Evolutionary conservation across 1,284 basidiomycete genomes (phyloP).

Genomic region (Cryptococcus sp.): DNA sequence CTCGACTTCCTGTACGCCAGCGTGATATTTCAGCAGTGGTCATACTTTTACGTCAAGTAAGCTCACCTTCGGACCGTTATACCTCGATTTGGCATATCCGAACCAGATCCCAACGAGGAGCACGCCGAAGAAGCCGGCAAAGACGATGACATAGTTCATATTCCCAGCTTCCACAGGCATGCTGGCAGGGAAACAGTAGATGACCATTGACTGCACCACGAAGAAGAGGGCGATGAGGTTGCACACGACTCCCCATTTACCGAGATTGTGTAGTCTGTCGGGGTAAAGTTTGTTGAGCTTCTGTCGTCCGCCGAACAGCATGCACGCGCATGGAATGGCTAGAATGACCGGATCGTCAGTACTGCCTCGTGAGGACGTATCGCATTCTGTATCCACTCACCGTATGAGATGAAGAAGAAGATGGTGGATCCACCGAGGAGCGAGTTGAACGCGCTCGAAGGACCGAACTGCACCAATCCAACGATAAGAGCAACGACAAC

Average conservation of each 20-base stretch:
- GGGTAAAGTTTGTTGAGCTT: slow-evolving; percentile 25
- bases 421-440: slow-evolving; percentile 32
- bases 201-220: slow-evolving; percentile 24
- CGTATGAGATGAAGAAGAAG: slow-evolving; percentile 32
- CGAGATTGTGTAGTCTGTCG: slow-evolving; percentile 25
- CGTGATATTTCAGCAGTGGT: too few relatives aligned
- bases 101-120: slow-evolving; percentile 18
- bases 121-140: slow-evolving; percentile 16
- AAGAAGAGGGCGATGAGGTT: slow-evolving; percentile 30
- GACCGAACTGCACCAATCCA: slow-evolving; percentile 32
- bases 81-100: slow-evolving; percentile 13
- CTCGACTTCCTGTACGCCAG: too few relatives aligned
- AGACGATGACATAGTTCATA: slow-evolving; percentile 32
- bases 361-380: neutral
- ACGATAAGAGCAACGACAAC: slow-evolving; percentile 19
- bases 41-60: neutral
- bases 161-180: slow-evolving; percentile 20
- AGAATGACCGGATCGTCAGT: neutral
- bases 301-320: slow-evolving; percentile 27
- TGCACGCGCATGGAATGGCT: slow-evolving; percentile 22
- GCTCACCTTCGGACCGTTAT: slow-evolving; percentile 15
- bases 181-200: slow-evolving; percentile 32
- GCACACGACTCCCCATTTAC: slow-evolving; percentile 24
- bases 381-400: slow-evolving; percentile 10
- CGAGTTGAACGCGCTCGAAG: slow-evolving; percentile 34